Conservation (phyloP, 2,329 filamentous ascomycete species). For the Apiospora koreana region DNA sequence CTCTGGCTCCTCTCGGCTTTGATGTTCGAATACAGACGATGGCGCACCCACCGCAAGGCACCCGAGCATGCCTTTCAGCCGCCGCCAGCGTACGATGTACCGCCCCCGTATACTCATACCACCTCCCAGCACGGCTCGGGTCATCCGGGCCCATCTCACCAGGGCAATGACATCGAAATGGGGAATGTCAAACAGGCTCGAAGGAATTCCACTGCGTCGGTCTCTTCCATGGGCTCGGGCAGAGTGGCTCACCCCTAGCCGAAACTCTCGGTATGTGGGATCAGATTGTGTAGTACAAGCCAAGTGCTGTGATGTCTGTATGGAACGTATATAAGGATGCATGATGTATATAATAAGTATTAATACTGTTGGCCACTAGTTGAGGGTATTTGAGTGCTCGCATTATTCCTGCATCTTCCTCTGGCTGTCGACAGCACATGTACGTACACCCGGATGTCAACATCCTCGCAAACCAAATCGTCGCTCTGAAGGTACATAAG, state of each 20-base stretch:
- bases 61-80: neutral
- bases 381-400: no score
- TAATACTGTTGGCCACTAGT: neutral
- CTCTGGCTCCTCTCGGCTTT: conserved; percentile 39
- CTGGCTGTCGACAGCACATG: no score
- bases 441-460: no score
- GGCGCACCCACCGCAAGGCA: conserved; percentile 12
- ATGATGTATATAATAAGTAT: no score
- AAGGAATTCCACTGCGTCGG: neutral
- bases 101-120: conserved; percentile 18
- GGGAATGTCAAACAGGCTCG: neutral
- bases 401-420: no score
- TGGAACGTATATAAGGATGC: neutral
- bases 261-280: no score
- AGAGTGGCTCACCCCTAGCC: neutral
- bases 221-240: neutral
- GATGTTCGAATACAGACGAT: conserved; percentile 31
- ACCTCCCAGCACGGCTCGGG: neutral
- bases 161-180: neutral
- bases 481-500: no score
- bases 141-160: neutral
- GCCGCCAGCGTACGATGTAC: neutral
- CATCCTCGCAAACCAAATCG: no score
- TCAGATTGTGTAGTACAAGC: no score
- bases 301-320: neutral